These are phyloP conservation scores for Naganishia randhawae DNA, from an alignment of 768 basidiomycete species.

Conservation along the genomic window DNA sequence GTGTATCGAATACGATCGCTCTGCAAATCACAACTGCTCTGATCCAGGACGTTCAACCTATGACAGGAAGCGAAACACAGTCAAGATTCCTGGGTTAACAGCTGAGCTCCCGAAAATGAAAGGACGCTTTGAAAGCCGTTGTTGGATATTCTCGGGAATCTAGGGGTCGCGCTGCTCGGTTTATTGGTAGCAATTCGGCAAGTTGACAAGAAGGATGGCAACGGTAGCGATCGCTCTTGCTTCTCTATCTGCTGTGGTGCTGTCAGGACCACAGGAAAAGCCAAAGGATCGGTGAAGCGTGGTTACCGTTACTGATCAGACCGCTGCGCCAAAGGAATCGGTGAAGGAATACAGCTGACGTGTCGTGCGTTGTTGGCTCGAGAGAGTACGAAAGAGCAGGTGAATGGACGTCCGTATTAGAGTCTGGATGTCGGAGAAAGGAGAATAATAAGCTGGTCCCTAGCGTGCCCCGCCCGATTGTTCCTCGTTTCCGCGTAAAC, in stretches of 20 bases:
- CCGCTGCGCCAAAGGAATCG: background rate
- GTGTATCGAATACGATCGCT: background rate
- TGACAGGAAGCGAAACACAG: background rate
- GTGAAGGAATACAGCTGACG: background rate
- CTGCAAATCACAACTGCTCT: background rate
- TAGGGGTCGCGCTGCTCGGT: background rate
- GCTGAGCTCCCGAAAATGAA: background rate
- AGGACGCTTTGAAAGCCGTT: background rate
- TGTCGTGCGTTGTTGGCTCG: background rate
- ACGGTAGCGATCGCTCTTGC: background rate
- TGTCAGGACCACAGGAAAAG: background rate
- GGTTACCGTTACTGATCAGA: background rate
- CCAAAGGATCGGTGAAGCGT: background rate
- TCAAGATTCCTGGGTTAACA: background rate
- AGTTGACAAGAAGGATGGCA: background rate
- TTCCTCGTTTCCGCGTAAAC: background rate
- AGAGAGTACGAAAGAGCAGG: background rate
- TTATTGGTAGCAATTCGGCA: background rate
- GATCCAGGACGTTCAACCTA: background rate
- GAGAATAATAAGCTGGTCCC: conserved; percentile 1
- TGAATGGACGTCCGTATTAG: background rate
- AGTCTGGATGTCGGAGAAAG: no score
- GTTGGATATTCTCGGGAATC: background rate
- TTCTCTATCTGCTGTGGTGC: background rate
- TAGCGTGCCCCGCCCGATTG: conserved; percentile 2